phyloP scores from a whole-genome alignment of 169 alveolate species.

The Besnoitia besnoiti region DNA sequence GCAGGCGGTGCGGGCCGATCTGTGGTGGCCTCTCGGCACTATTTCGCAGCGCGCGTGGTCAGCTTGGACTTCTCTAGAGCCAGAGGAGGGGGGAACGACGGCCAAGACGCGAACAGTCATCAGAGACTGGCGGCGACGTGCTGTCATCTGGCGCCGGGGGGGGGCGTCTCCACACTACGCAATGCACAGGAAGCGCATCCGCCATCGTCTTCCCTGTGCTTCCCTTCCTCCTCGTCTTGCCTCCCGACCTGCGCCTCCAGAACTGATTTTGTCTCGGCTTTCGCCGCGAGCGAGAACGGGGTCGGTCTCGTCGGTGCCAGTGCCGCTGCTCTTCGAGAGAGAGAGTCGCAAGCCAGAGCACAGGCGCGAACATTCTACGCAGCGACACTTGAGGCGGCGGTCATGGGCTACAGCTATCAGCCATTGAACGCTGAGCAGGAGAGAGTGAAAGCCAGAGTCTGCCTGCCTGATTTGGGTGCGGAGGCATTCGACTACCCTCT shows the following conservation, averaged over 20 bases:
- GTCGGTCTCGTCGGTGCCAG: neutral
- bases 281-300: neutral
- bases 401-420: neutral
- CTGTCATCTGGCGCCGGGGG: too few relatives aligned
- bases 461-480: conserved; percentile 3
- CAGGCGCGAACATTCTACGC: neutral
- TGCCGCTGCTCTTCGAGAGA: neutral
- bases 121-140: too few relatives aligned
- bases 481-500: conserved; percentile 16
- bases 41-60: neutral
- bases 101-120: too few relatives aligned
- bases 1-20: neutral
- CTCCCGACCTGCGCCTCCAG: neutral
- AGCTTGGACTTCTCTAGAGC: too few relatives aligned
- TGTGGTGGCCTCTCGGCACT: neutral
- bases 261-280: neutral
- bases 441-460: neutral
- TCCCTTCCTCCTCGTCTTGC: neutral
- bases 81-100: too few relatives aligned
- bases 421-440: neutral
- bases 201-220: too few relatives aligned
- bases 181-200: too few relatives aligned
- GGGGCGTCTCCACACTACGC: too few relatives aligned
- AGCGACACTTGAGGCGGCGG: conserved; percentile 17
- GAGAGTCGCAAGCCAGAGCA: neutral